A percentile compares a stretch with the other conserved stretches of the same genome.
These are phyloP conservation scores for Bipolaris cookei DNA, from an alignment of 2,329 filamentous ascomycete species.

Conservation along the genomic window DNA sequence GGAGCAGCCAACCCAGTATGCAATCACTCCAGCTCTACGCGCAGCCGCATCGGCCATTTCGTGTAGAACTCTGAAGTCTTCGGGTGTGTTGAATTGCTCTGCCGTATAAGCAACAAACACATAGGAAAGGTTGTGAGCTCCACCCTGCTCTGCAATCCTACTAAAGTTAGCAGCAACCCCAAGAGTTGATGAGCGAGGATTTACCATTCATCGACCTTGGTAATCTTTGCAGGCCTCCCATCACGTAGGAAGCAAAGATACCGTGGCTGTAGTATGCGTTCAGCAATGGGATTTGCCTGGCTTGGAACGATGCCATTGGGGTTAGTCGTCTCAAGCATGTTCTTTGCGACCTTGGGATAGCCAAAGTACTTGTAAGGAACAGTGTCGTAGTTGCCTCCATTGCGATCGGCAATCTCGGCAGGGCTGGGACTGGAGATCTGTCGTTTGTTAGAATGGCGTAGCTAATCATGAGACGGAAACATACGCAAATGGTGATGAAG, in stretches of 20 bases:
- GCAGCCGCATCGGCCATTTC: conserved; percentile 51
- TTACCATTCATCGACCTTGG: conserved; percentile 38
- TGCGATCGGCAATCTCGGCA: conserved; percentile 22
- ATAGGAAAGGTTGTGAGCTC: conserved; percentile 39
- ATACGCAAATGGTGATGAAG: conserved; percentile 33
- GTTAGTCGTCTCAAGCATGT: conserved; percentile 33
- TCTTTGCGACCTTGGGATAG: conserved; percentile 42
- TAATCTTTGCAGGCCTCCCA: conserved; percentile 26
- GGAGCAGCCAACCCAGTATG: conserved; percentile 55
- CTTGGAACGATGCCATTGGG: conserved; percentile 9
- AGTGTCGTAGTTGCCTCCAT: conserved; percentile 35
- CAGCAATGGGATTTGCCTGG: conserved; percentile 31
- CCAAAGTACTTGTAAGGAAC: conserved; percentile 40
- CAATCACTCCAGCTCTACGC: conserved; percentile 45
- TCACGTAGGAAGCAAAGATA: conserved; percentile 40
- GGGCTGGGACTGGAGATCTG: conserved; percentile 33
- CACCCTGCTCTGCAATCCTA: conserved; percentile 30
- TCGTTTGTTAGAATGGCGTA: neutral
- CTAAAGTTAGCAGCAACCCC: neutral
- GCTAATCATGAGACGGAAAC: neutral
- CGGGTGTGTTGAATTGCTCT: conserved; percentile 46
- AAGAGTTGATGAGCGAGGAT: neutral
- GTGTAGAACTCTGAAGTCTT: conserved; percentile 41
- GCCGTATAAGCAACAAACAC: conserved; percentile 54
- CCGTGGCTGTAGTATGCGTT: conserved; percentile 36